Evolutionary conservation across 805 yeast species (phyloP).

Genomic region (Candida railenensis): DNA sequence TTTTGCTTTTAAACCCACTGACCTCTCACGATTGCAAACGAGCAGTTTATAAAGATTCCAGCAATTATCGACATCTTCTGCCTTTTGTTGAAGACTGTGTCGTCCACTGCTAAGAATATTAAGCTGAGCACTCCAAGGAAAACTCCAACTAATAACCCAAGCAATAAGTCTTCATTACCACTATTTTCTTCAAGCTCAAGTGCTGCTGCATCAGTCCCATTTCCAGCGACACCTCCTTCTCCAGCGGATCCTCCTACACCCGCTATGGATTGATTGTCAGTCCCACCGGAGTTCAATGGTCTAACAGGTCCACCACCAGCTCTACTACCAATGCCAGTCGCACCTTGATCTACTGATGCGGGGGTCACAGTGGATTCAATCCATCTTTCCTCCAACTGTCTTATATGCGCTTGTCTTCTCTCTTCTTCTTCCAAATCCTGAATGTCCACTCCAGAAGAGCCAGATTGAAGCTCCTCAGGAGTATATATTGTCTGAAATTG

Average conservation of each 20-base stretch:
- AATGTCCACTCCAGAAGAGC: conserved; percentile 18
- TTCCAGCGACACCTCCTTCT: neutral
- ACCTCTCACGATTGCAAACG: conserved; percentile 59
- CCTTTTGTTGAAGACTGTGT: conserved; percentile 58
- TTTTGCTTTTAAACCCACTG: conserved; percentile 32
- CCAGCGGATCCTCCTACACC: neutral
- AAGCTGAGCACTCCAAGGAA: conserved; percentile 68
- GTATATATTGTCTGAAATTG: conserved; percentile 77
- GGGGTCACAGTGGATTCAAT: conserved; percentile 65
- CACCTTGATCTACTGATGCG: neutral
- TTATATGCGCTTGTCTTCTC: conserved; percentile 32
- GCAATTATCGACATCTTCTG: conserved; percentile 68
- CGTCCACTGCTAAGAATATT: conserved; percentile 59
- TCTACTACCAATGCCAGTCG: neutral
- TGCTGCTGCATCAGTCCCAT: conserved; percentile 17
- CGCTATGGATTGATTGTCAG: neutral
- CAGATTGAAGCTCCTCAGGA: conserved; percentile 15
- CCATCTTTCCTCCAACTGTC: conserved; percentile 85
- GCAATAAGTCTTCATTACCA: conserved; percentile 60
- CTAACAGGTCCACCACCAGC: neutral
- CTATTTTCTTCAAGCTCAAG: conserved; percentile 29
- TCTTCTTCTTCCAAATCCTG: conserved; percentile 46
- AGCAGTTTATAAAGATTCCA: conserved; percentile 67
- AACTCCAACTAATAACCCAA: conserved; percentile 74
- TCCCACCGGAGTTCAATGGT: neutral